phyloP scores from a whole-genome alignment of 805 yeast species.

The Vanderwaltozyma yarrowii region DNA sequence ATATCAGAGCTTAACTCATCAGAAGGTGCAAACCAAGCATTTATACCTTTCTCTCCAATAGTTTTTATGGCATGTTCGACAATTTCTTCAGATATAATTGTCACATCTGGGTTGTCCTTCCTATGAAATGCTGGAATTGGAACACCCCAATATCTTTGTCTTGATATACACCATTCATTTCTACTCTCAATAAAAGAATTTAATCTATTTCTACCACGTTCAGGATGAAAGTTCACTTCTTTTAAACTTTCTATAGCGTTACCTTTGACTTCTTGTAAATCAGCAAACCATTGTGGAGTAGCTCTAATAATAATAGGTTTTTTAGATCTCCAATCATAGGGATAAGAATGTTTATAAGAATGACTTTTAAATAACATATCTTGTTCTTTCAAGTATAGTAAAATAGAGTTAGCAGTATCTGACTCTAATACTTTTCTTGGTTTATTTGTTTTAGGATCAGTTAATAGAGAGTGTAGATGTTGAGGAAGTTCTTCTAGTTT shows the following conservation, averaged over 20 bases:
- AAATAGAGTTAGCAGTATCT: slow-evolving; percentile 41
- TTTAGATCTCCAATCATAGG: slow-evolving; percentile 96
- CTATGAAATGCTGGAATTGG: slow-evolving; percentile 84
- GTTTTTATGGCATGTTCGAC: slow-evolving; percentile 48
- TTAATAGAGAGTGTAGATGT: slow-evolving; percentile 7
- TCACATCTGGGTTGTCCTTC: slow-evolving; percentile 44
- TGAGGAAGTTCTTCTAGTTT: slow-evolving; percentile 36
- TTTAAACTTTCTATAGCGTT: slow-evolving; percentile 50
- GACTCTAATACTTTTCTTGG: slow-evolving; percentile 51
- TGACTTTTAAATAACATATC: slow-evolving; percentile 40
- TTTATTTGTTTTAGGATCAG: slow-evolving; percentile 7
- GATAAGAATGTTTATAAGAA: slow-evolving; percentile 70
- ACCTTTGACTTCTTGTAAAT: slow-evolving; percentile 63
- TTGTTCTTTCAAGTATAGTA: slow-evolving; percentile 33
- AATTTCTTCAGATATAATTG: slow-evolving; percentile 46
- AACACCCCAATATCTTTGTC: slow-evolving; percentile 97
- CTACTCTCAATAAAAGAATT: slow-evolving; percentile 63
- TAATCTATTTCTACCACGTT: slow-evolving; percentile 59
- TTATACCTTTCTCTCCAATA: slow-evolving; percentile 53
- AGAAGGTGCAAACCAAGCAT: slow-evolving; percentile 66
- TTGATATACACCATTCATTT: slow-evolving; percentile 94
- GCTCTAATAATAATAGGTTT: slow-evolving; percentile 91
- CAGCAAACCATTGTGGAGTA: slow-evolving; percentile 95
- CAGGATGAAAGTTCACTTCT: slow-evolving; percentile 63
- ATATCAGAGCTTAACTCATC: slow-evolving; percentile 31